A percentile compares a stretch with the other conserved stretches of the same genome.
Evolutionary conservation across 2,329 filamentous ascomycete species (phyloP).

Genomic region (Colletotrichum neosansevieriae): DNA sequence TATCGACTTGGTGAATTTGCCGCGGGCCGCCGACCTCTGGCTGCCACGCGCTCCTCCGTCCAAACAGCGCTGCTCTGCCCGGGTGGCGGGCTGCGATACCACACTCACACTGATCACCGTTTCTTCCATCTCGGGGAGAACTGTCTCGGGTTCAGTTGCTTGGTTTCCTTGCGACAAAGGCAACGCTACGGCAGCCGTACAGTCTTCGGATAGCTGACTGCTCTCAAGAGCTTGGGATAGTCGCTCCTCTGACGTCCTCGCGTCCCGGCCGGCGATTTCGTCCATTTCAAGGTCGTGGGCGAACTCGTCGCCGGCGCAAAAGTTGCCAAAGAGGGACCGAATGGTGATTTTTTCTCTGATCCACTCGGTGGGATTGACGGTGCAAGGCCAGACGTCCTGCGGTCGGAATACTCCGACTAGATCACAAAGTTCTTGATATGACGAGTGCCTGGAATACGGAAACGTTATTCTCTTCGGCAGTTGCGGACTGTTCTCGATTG

Average conservation of each 20-base stretch:
- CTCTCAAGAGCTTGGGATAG: constrained; percentile 1
- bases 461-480: constrained; percentile 68
- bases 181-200: neutral
- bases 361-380: constrained; percentile 75
- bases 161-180: neutral
- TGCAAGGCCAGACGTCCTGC: constrained; percentile 85
- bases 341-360: constrained; percentile 70
- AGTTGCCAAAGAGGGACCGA: constrained; percentile 74
- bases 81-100: neutral
- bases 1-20: neutral
- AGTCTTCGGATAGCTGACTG: neutral
- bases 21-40: neutral
- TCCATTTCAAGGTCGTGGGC: constrained; percentile 74
- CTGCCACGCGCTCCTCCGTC: neutral
- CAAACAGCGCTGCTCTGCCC: neutral
- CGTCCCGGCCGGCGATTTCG: constrained; percentile 28
- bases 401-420: constrained; percentile 78
- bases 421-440: constrained; percentile 81
- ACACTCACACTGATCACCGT: too few relatives aligned
- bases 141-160: neutral
- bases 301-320: constrained; percentile 73
- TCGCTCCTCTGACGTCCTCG: constrained; percentile 12
- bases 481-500: neutral
- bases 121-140: neutral
- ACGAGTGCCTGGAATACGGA: constrained; percentile 91